Conservation (phyloP, 164 flowering plant genomes). For the Tinospora cordifolia region DNA sequence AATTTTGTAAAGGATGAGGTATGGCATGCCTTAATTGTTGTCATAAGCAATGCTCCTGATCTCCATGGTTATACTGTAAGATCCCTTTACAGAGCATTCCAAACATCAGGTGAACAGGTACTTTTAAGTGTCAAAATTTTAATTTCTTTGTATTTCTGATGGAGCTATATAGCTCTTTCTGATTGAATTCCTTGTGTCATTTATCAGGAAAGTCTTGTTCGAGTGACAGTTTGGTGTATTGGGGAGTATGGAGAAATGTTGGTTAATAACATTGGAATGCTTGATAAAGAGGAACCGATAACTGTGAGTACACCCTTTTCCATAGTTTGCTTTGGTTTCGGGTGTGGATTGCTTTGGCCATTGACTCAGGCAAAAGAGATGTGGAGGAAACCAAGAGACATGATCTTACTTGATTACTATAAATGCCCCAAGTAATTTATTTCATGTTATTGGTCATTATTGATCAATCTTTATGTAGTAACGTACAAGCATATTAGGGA, state of each 20-base stretch:
- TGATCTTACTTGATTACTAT: too few species aligned
- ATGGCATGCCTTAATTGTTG: conserved; percentile 94
- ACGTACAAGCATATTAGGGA: too few species aligned
- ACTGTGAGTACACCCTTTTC: conserved; percentile 50
- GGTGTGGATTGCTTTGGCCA: neutral
- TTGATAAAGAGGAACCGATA: conserved; percentile 74
- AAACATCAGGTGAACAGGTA: conserved; percentile 88
- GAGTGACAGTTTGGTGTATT: conserved; percentile 96
- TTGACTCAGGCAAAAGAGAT: neutral
- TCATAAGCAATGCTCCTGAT: conserved; percentile 85
- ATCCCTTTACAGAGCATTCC: conserved; percentile 74
- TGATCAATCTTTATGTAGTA: too few species aligned
- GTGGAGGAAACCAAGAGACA: too few species aligned
- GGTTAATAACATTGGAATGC: conserved; percentile 69
- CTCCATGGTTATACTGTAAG: conserved; percentile 93
- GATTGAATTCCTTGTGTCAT: neutral
- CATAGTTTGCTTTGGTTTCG: conserved; percentile 2
- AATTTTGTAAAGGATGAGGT: conserved; percentile 95
- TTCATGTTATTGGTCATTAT: neutral
- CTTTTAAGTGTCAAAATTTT: neutral
- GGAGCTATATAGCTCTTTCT: conserved; percentile 4
- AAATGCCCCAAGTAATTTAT: neutral
- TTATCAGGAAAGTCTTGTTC: conserved; percentile 81
- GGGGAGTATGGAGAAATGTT: conserved; percentile 98
- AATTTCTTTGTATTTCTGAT: conserved; percentile 1